Evolutionary conservation across 805 yeast species (phyloP), one percentile per base, ranked within the genome.

Genomic region (Candida fluviatilis): DNA sequence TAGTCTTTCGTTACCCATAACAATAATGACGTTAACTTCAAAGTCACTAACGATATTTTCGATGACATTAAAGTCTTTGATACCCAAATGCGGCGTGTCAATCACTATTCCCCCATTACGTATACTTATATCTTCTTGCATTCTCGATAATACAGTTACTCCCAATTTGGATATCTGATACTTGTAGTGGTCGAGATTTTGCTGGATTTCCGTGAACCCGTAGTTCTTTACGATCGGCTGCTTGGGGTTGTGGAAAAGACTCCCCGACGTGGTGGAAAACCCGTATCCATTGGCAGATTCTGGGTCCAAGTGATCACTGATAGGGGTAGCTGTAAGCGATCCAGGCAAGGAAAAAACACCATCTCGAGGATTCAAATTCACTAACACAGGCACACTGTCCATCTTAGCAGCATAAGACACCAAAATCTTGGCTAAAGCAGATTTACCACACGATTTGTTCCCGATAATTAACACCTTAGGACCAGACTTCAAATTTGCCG

Each of bases 171-270:
- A 54, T 1, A 78, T 46, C 30, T 69, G 66, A 35, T 68, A 62
- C 43, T 73, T 69, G 62, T 76, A 88, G 37, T 73, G 67, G 31
- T 70, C 73, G 31, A 73, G 55, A 55, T 88, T 88, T 10, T 78
- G 81, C 1, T 60, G 48, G 10, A 77, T 69, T 26, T 66, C 60
- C 35, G 81, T 85, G 37, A 81, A 71, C 0, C 98, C 99, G 59
- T 70, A 88, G 51, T 75, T 80, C 51, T 84, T 82, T 6, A 84
- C 91, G n/a, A 84, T 57, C 0, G 98, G 97, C 58, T 87, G 95
- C 56, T 87, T 86, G n/a, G 86, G 85, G 56, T 85, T 90, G 45
- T 83, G 79, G 43, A 73, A 66, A 1, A 90, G 79, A 1, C 86
- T 78, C 31, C 95, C 93, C 8, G 86, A 80, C 4, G 73, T 68